These are phyloP conservation scores for Annona squamosa DNA, from an alignment of 164 flowering plant genomes.

Conservation along the genomic window DNA sequence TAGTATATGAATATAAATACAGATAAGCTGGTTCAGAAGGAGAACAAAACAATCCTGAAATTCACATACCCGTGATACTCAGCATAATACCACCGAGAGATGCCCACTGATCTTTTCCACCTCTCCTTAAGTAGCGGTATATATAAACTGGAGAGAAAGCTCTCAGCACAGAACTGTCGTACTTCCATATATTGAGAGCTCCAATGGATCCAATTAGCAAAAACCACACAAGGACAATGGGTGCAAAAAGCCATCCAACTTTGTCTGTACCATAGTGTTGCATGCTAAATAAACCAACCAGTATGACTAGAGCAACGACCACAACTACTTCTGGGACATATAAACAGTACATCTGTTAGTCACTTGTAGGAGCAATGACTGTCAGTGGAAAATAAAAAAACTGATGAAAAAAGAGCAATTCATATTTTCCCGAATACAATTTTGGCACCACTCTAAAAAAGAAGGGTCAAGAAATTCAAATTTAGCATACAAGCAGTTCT, in stretches of 20 bases:
- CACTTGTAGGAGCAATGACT: background rate
- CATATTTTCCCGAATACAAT: too few species aligned
- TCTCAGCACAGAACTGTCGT: slow-evolving; percentile 60
- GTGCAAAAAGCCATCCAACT: slow-evolving; percentile 98
- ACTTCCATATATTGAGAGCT: slow-evolving; percentile 73
- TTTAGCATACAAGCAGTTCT: too few species aligned
- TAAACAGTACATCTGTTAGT: slow-evolving; percentile 1
- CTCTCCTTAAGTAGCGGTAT: slow-evolving; percentile 59
- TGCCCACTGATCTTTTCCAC: slow-evolving; percentile 56
- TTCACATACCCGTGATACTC: slow-evolving; percentile 71
- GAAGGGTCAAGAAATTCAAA: too few species aligned
- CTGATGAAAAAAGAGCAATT: too few species aligned
- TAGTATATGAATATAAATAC: background rate
- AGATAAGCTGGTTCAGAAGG: background rate
- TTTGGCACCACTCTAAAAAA: too few species aligned
- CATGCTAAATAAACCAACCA: slow-evolving; percentile 89
- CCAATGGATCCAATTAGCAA: slow-evolving; percentile 88
- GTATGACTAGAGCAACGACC: slow-evolving; percentile 65
- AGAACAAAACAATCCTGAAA: background rate
- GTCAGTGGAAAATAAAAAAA: background rate
- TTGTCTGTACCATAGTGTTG: slow-evolving; percentile 93
- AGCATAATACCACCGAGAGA: slow-evolving; percentile 97
- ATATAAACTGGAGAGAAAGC: slow-evolving; percentile 88
- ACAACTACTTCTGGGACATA: slow-evolving; percentile 66
- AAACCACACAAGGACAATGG: slow-evolving; percentile 90